Conservation (phyloP, 257 asterid species). For the Penstemon eatonii region DNA sequence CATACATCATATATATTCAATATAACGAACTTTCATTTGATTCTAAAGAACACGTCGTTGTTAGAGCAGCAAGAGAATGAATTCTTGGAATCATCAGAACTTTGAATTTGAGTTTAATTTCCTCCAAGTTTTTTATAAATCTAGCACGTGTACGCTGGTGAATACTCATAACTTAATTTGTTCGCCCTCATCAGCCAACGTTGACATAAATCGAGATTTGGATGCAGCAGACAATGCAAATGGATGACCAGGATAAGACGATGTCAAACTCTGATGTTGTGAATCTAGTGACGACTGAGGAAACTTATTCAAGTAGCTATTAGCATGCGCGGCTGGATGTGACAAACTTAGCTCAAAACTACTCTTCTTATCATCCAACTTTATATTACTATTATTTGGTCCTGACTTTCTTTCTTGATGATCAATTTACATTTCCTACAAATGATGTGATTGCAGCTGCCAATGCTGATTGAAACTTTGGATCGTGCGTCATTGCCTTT, state of each 20-base stretch:
- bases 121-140: too few species aligned
- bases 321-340: conserved; percentile 27
- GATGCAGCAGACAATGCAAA: conserved; percentile 23
- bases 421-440: conserved; percentile 28
- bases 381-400: not conserved
- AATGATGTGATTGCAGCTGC: conserved; percentile 43
- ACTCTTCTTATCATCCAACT: not conserved
- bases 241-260: conserved; percentile 21
- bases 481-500: conserved; percentile 38
- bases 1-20: not conserved
- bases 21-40: not conserved
- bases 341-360: conserved; percentile 25
- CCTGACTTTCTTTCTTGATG: conserved; percentile 32
- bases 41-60: too few species aligned
- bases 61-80: too few species aligned
- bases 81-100: too few species aligned
- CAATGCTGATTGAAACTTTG: conserved; percentile 41
- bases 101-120: too few species aligned
- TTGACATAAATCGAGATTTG: conserved; percentile 22
- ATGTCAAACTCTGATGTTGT: conserved; percentile 22
- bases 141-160: too few species aligned
- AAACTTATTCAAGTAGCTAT: conserved; percentile 31
- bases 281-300: conserved; percentile 20
- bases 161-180: conserved; percentile 24
- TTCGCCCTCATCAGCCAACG: conserved; percentile 26